Percentiles rank a stretch among this genome's conserved stretches.
phyloP scores from a whole-genome alignment of 2,329 filamentous ascomycete genomes.

The Thelonectria rubi region DNA sequence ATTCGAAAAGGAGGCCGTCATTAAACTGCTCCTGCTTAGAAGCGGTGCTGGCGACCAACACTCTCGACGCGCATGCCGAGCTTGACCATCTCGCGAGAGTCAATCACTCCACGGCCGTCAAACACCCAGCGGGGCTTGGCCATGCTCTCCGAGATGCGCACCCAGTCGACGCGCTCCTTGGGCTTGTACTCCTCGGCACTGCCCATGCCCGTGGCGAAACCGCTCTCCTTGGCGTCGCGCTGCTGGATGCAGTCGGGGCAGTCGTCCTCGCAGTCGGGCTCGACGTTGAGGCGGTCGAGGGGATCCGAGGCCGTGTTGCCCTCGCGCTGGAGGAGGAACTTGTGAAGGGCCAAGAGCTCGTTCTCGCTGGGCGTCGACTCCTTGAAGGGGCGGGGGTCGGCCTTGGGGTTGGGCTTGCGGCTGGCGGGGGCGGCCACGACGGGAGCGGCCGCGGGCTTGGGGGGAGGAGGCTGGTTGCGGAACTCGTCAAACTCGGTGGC shows the following conservation, averaged over 20 bases:
- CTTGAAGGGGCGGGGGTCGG: slow-evolving; percentile 59
- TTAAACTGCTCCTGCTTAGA: slow-evolving; percentile 40
- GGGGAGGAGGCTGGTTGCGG: slow-evolving; percentile 52
- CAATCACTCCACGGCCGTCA: slow-evolving; percentile 64
- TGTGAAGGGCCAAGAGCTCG: slow-evolving; percentile 59
- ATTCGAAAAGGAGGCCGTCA: slow-evolving; percentile 36
- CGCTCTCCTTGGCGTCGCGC: slow-evolving; percentile 49
- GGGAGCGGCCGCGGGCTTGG: slow-evolving; percentile 42
- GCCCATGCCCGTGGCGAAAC: slow-evolving; percentile 54
- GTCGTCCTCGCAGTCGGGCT: slow-evolving; percentile 55
- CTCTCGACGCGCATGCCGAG: slow-evolving; percentile 63
- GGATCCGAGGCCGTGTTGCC: slow-evolving; percentile 51
- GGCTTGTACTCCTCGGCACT: slow-evolving; percentile 55
- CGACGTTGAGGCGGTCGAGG: slow-evolving; percentile 54
- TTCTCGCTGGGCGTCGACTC: slow-evolving; percentile 50
- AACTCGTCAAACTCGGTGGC: slow-evolving; percentile 68
- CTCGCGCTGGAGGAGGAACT: slow-evolving; percentile 52
- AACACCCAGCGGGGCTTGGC: slow-evolving; percentile 64
- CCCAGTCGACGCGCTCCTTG: slow-evolving; percentile 62
- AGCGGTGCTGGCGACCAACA: slow-evolving; percentile 59
- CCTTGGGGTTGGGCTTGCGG: slow-evolving; percentile 51
- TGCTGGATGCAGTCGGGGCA: slow-evolving; percentile 62
- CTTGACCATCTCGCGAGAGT: slow-evolving; percentile 57
- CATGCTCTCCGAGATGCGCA: slow-evolving; percentile 59
- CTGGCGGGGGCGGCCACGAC: slow-evolving; percentile 43